These are phyloP conservation scores for Daldinia childiae DNA, from an alignment of 495 filamentous ascomycete genomes.

Conservation along the genomic window DNA sequence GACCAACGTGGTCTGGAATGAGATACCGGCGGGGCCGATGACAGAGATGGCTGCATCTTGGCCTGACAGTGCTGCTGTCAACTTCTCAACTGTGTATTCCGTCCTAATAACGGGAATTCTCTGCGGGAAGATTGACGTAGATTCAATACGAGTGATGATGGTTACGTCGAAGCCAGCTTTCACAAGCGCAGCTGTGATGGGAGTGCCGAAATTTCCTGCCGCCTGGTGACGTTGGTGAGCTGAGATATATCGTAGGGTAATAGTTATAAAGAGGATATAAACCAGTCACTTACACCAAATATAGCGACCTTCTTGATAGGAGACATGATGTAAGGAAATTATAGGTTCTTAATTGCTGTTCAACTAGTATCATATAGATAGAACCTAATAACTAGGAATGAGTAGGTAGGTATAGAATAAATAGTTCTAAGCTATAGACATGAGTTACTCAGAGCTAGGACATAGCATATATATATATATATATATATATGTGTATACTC, in stretches of 20 bases:
- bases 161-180: conserved; percentile 59
- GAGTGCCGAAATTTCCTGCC: conserved; percentile 61
- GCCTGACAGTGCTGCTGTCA: conserved; percentile 51
- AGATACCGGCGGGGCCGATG: conserved; percentile 44
- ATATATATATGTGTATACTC: background rate
- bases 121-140: conserved; percentile 43
- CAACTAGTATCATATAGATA: background rate
- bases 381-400: too few species aligned
- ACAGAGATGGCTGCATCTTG: conserved; percentile 59
- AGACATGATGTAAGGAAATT: conserved; percentile 39
- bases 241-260: background rate
- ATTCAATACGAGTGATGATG: conserved; percentile 55
- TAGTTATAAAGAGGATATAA: background rate
- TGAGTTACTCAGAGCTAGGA: background rate
- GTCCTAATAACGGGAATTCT: conserved; percentile 48
- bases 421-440: background rate
- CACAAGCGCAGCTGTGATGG: conserved; percentile 59
- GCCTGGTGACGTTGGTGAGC: conserved; percentile 48
- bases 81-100: conserved; percentile 55
- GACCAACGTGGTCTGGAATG: conserved; percentile 53
- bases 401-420: too few species aligned
- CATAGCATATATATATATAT: background rate
- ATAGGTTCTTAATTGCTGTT: background rate
- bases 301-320: conserved; percentile 52
- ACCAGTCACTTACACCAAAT: conserved; percentile 55